Evolutionary conservation across 2,329 filamentous ascomycete genomes (phyloP).

Genomic region (Eurotiales sp.): DNA sequence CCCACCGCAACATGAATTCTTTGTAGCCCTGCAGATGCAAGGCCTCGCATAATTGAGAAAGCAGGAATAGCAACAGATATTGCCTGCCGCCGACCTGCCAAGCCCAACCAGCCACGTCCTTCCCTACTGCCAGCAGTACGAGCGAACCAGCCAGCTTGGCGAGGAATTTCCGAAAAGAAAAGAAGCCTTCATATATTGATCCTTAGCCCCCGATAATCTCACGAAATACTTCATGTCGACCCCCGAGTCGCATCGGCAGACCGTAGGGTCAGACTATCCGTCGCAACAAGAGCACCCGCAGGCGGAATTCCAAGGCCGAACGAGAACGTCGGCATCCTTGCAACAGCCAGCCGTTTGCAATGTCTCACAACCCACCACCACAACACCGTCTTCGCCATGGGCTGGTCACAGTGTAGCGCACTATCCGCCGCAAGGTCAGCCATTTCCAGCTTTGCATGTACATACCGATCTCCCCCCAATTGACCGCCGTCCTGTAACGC

Average conservation of each 20-base stretch:
- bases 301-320: slow-evolving; percentile 10
- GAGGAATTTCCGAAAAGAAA: not conserved
- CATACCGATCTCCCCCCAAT: slow-evolving; percentile 30
- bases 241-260: slow-evolving; percentile 11
- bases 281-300: slow-evolving; percentile 2
- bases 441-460: slow-evolving; percentile 31
- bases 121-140: not conserved
- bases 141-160: not conserved
- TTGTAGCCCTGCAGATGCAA: not conserved
- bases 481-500: slow-evolving; percentile 23
- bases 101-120: not conserved
- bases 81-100: not conserved
- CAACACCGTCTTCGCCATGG: slow-evolving; percentile 6
- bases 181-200: too few species aligned
- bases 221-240: slow-evolving; percentile 15
- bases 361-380: slow-evolving; percentile 13
- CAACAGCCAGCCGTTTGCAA: slow-evolving; percentile 14
- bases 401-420: slow-evolving; percentile 9
- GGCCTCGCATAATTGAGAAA: not conserved
- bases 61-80: not conserved
- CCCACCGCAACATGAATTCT: not conserved
- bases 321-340: slow-evolving; percentile 6
- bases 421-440: slow-evolving; percentile 6
- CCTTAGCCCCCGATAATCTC: too few species aligned
- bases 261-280: slow-evolving; percentile 13